phyloP scores from a whole-genome alignment of 2,329 filamentous ascomycete genomes.

The Trichophyton equinum region DNA sequence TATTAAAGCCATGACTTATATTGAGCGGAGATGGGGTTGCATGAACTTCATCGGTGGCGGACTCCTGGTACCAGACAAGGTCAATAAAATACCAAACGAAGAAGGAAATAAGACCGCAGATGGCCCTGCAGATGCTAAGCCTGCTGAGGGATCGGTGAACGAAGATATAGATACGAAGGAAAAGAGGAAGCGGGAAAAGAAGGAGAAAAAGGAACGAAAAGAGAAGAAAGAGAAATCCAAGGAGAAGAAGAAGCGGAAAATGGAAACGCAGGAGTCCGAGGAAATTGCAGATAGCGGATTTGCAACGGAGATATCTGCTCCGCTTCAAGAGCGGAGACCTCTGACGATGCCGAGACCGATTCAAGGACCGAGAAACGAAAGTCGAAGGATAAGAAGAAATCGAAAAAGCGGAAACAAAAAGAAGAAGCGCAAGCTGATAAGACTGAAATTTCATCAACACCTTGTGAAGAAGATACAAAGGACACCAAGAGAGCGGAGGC shows the following conservation, averaged over 20 bases:
- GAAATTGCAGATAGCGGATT: slow-evolving; percentile 15
- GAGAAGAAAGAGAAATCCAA: slow-evolving; percentile 21
- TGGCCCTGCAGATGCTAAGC: background rate
- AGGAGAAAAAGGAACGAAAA: slow-evolving; percentile 27
- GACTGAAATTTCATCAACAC: too few relatives aligned
- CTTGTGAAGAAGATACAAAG: background rate
- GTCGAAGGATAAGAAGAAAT: slow-evolving; percentile 19
- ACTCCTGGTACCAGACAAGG: slow-evolving; percentile 49
- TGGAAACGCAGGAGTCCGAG: slow-evolving; percentile 14
- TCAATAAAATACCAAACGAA: slow-evolving; percentile 22
- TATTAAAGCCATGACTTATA: slow-evolving; percentile 59
- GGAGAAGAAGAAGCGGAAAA: slow-evolving; percentile 16
- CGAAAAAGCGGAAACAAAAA: slow-evolving; percentile 17
- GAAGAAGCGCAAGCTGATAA: slow-evolving; percentile 7
- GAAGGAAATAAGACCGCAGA: background rate
- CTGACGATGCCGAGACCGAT: slow-evolving; percentile 4
- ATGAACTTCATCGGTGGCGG: slow-evolving; percentile 87
- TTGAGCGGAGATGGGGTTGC: slow-evolving; percentile 61
- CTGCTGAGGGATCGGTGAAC: slow-evolving; percentile 16
- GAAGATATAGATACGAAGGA: slow-evolving; percentile 21
- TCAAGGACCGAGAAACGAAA: background rate
- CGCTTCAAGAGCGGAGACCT: slow-evolving; percentile 14
- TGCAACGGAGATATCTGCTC: background rate
- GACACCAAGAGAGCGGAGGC: slow-evolving; percentile 15
- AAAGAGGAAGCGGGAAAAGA: slow-evolving; percentile 13